A percentile compares a stretch with the other conserved stretches of the same genome.
Conservation (phyloP, 208 protist genomes). For the Leishmania major region DNA sequence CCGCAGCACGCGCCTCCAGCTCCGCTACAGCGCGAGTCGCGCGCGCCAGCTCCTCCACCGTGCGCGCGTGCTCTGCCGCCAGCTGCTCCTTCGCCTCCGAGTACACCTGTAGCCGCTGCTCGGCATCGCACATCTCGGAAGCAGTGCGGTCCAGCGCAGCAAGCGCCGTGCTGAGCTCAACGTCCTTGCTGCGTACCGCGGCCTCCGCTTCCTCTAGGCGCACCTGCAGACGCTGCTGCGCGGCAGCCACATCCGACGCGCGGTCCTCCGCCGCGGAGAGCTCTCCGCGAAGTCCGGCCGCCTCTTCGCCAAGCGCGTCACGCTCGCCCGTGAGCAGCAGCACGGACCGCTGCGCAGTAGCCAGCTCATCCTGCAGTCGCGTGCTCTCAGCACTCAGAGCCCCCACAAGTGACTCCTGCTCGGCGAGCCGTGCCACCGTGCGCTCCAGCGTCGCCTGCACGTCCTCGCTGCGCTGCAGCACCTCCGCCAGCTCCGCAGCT, state of each 20-base stretch:
- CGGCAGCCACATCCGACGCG: neutral
- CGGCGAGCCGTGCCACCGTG: constrained; percentile 7
- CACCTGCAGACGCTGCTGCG: neutral
- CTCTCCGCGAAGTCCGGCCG: neutral
- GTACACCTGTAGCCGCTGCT: neutral
- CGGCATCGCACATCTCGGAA: constrained; percentile 26
- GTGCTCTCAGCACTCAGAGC: constrained; percentile 1
- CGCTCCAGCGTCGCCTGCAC: constrained; percentile 12
- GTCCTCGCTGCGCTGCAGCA: constrained; percentile 19
- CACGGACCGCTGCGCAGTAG: neutral
- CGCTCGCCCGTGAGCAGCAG: neutral
- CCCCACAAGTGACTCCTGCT: constrained; percentile 11
- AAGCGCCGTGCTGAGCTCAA: constrained; percentile 4
- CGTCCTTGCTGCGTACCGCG: neutral
- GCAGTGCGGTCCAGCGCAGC: constrained; percentile 19
- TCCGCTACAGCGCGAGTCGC: constrained; percentile 8
- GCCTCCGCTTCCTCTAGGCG: neutral
- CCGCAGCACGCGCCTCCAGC: constrained; percentile 9
- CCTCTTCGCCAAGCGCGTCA: constrained; percentile 8
- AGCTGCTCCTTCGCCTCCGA: constrained; percentile 1
- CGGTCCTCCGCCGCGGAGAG: neutral
- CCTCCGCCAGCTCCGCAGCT: constrained; percentile 7
- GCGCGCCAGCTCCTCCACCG: constrained; percentile 12
- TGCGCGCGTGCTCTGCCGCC: neutral
- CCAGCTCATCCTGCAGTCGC: constrained; percentile 8